Conservation (phyloP, 1,284 basidiomycete species). For the Trametes versicolor region DNA sequence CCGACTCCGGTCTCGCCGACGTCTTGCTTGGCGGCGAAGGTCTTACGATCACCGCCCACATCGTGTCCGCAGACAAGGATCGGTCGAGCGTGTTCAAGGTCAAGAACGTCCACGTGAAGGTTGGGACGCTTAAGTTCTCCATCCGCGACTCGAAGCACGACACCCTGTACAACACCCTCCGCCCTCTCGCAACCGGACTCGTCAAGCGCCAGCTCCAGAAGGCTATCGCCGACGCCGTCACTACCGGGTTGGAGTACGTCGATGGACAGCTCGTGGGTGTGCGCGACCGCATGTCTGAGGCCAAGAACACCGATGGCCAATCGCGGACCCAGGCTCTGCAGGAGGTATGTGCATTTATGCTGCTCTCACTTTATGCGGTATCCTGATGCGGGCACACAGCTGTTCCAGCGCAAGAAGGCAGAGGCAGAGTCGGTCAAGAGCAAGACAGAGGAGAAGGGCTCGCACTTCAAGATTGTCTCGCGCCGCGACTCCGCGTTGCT, state of each 20-base stretch:
- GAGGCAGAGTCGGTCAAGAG: conserved; percentile 53
- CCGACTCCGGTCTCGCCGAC: conserved; percentile 93
- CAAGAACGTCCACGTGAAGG: conserved; percentile 80
- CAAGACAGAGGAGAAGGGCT: conserved; percentile 55
- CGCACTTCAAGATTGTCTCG: conserved; percentile 80
- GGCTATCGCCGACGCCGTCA: conserved; percentile 82
- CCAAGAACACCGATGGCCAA: conserved; percentile 62
- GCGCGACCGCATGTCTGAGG: conserved; percentile 78
- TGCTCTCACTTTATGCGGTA: conserved; percentile 9
- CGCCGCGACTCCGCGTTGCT: conserved; percentile 70
- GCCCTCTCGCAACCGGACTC: conserved; percentile 78
- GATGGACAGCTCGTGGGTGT: conserved; percentile 89
- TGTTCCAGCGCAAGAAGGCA: conserved; percentile 69
- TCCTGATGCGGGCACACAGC: conserved; percentile 43
- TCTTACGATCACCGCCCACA: conserved; percentile 69
- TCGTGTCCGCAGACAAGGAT: conserved; percentile 74
- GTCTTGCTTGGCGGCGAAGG: conserved; percentile 88
- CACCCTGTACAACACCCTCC: conserved; percentile 86
- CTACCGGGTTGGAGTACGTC: conserved; percentile 85
- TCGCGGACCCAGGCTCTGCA: conserved; percentile 71
- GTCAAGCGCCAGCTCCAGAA: conserved; percentile 94
- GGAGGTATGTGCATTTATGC: conserved; percentile 55
- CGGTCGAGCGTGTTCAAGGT: conserved; percentile 82
- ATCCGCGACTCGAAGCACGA: conserved; percentile 96
- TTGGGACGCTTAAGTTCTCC: conserved; percentile 88